Evolutionary conservation across 2,329 filamentous ascomycete species (phyloP), one percentile per base, ranked within the genome.

Genomic region (Ceratocystis colombiana): DNA sequence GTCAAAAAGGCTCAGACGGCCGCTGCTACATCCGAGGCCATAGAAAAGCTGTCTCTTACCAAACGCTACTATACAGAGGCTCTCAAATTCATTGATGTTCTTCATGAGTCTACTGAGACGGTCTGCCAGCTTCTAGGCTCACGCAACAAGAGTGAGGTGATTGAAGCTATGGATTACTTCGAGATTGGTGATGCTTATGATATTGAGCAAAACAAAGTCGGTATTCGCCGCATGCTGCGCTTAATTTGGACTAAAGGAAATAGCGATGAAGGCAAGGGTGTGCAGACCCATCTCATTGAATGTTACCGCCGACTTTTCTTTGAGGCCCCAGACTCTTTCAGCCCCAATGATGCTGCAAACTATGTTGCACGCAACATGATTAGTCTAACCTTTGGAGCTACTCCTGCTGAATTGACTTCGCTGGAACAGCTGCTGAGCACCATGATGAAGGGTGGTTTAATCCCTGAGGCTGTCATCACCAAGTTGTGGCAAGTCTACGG

Each of bases 201-300:
- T 75, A 88, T 99, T 67, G 89, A 96, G 74, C 90, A 94, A 70
- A 91, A 95, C 73, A 92, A 96, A 75, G 78, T 88, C 48, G 94
- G 95, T 67, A 97, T 99, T 72, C 85, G 93, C 68, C 88, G 91
- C 67, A 99, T 99, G 94, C 81, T 99, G 69, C 87, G 93, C 64
- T 81, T 99, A 22, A 99, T 99, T 75, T 99, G 94, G 94, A 99
- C 94, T 70, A 99, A 99, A 77, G 93, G 94, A 71, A 99, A 97
- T 77, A 97, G 91, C 72, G 94, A 99, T 72, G 95, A 99, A 79
- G 94, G 95, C 72, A 99, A 97, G 77, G 94, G 94, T 66, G 92
- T 99, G 1, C 95, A 99, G 74, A 89, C 89, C 1, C 94, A 99
- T 75, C 81, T 99, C 37, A 96, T 99, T 70, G 94, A 99, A 71